Percentiles rank a stretch among this genome's conserved stretches.
Conservation (phyloP, 1,284 basidiomycete species). For the Cutaneotrichosporon sp. region DNA sequence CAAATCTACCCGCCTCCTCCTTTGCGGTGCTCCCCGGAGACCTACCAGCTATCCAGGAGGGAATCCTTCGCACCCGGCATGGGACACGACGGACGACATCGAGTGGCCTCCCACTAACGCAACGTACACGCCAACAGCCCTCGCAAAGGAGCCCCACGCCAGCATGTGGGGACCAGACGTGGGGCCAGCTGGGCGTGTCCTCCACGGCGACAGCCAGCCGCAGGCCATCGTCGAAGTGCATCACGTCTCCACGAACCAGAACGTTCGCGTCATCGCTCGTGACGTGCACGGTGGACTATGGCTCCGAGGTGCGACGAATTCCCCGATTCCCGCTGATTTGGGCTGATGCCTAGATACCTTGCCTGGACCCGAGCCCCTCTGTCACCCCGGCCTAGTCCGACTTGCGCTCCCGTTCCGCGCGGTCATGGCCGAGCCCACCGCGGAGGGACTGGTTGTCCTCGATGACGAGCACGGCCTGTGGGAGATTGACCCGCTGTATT, state of each 20-base stretch:
- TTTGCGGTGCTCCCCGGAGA: neutral
- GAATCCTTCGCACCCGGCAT: neutral
- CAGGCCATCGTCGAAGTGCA: conserved; percentile 3
- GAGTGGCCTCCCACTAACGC: conserved; percentile 4
- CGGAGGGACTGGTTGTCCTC: neutral
- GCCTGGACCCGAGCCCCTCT: neutral
- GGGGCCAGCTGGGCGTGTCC: neutral
- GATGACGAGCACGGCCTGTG: neutral
- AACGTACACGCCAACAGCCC: neutral
- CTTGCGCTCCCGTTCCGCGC: neutral
- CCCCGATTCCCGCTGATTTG: neutral
- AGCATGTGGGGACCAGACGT: conserved; percentile 6
- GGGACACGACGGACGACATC: neutral
- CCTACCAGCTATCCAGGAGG: neutral
- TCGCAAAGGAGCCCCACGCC: neutral
- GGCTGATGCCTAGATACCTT: neutral
- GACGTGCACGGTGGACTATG: conserved; percentile 1
- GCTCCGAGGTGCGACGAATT: neutral
- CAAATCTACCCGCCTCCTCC: neutral
- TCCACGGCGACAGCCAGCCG: neutral
- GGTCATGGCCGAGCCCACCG: conserved; percentile 2
- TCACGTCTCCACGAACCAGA: neutral
- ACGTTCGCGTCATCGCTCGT: neutral
- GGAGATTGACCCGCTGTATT: conserved; percentile 4
- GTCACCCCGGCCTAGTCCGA: neutral